Percentiles rank a stretch among this genome's conserved stretches.
Evolutionary conservation across 1,284 basidiomycete genomes (phyloP).

Genomic region (Cystobasidiaceae sp.): DNA sequence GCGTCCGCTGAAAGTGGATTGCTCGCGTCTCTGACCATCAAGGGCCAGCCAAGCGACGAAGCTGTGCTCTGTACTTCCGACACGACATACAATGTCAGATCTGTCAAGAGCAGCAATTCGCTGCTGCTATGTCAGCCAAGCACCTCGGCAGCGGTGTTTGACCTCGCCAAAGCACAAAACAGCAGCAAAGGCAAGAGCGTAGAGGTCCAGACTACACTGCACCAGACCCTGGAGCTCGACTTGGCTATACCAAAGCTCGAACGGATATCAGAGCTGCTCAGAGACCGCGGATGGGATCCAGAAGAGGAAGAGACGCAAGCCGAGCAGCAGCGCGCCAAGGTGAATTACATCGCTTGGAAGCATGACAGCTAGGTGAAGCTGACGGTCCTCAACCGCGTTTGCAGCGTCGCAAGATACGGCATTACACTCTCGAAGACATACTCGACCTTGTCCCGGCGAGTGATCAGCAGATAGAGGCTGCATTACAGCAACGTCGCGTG

Average conservation of each 20-base stretch:
- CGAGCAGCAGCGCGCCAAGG: conserved; percentile 1
- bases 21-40: conserved; percentile 53
- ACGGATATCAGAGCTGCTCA: conserved; percentile 23
- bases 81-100: conserved; percentile 72
- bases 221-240: conserved; percentile 41
- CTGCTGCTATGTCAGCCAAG: conserved; percentile 55
- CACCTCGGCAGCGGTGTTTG: conserved; percentile 28
- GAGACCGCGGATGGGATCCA: conserved; percentile 21
- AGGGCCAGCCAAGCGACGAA: conserved; percentile 71
- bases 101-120: conserved; percentile 77
- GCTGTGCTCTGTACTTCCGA: conserved; percentile 77
- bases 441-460: conserved; percentile 25
- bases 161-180: background rate
- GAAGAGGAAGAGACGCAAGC: conserved; percentile 19
- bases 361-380: background rate
- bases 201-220: conserved; percentile 36
- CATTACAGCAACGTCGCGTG: conserved; percentile 5
- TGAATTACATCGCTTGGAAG: background rate
- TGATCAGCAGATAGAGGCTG: conserved; percentile 9
- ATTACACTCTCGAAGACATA: conserved; percentile 13
- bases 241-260: conserved; percentile 34
- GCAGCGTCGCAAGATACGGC: conserved; percentile 5
- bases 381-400: background rate
- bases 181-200: conserved; percentile 22
- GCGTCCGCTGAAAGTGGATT: background rate